Percentiles rank a stretch among this genome's conserved stretches.
Conservation (phyloP, 768 basidiomycete genomes). For the Psilocybe cyanescens region DNA sequence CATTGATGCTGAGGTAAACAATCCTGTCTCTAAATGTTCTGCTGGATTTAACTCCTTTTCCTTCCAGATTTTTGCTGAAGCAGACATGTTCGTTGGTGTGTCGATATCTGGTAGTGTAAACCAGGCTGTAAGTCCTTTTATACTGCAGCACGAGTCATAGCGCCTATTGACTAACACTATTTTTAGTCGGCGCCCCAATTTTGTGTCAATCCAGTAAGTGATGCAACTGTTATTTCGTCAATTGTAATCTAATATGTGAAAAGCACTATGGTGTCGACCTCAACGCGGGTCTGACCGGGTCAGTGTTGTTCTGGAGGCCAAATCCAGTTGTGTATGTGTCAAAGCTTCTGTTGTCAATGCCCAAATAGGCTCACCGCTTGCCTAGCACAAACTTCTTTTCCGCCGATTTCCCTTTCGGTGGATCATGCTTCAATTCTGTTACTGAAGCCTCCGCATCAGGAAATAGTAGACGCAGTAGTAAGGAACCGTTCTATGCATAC, state of each 20-base stretch:
- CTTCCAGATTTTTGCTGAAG: conserved; percentile 6
- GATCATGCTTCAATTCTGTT: conserved; percentile 9
- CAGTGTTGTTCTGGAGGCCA: conserved; percentile 19
- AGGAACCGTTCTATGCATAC: conserved; percentile 1
- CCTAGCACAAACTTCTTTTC: conserved; percentile 7
- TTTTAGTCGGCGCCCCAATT: conserved; percentile 9
- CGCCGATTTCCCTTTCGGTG: conserved; percentile 10
- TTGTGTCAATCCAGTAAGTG: conserved; percentile 9
- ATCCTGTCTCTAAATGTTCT: neutral
- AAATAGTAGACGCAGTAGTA: conserved; percentile 2
- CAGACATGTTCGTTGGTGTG: conserved; percentile 16
- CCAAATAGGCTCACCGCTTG: neutral
- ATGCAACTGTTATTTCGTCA: neutral
- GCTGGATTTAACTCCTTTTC: neutral
- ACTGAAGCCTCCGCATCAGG: conserved; percentile 8
- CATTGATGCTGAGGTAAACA: conserved; percentile 3
- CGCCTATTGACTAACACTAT: neutral
- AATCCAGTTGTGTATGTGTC: conserved; percentile 14
- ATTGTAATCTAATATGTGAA: neutral
- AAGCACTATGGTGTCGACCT: conserved; percentile 17
- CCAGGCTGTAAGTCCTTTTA: conserved; percentile 7
- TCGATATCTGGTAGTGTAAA: conserved; percentile 22
- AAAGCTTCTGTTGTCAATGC: neutral
- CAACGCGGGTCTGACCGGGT: conserved; percentile 26
- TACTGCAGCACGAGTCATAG: neutral